A percentile compares a stretch with the other conserved stretches of the same genome.
phyloP scores from a whole-genome alignment of 805 yeast species.

The Myxozyma geophila region DNA sequence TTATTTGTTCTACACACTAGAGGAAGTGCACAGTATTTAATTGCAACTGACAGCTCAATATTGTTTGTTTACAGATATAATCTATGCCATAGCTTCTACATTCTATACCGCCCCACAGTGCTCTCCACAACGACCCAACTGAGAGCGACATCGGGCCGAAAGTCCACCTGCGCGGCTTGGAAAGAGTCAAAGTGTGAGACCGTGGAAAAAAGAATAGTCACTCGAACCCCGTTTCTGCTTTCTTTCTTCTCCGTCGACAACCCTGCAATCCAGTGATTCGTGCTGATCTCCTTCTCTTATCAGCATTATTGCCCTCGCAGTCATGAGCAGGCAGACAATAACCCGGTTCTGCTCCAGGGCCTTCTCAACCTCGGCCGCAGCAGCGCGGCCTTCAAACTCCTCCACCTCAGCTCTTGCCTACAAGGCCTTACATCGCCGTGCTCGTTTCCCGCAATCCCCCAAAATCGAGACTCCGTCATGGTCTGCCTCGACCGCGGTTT shows the following conservation, averaged over 20 bases:
- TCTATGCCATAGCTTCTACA: too few relatives aligned
- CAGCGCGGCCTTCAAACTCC: slow-evolving; percentile 31
- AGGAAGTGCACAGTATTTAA: too few relatives aligned
- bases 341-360: slow-evolving; percentile 1
- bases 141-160: slow-evolving; percentile 20
- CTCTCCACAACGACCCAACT: neutral
- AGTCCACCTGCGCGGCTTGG: slow-evolving; percentile 3
- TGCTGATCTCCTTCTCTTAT: neutral
- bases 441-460: slow-evolving; percentile 86
- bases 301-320: neutral
- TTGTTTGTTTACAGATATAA: too few relatives aligned
- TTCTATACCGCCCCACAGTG: neutral
- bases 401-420: slow-evolving; percentile 95
- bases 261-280: neutral
- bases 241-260: neutral
- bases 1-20: too few relatives aligned
- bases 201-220: neutral
- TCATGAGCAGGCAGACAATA: neutral
- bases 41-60: too few relatives aligned
- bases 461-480: slow-evolving; percentile 90
- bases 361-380: slow-evolving; percentile 7
- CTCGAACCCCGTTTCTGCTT: neutral
- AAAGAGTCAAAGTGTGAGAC: neutral
- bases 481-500: slow-evolving; percentile 96
- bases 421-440: slow-evolving; percentile 86